Evolutionary conservation across 257 asterid species (phyloP), one percentile per base, ranked within the genome.

Genomic region (Gentiana straminea): DNA sequence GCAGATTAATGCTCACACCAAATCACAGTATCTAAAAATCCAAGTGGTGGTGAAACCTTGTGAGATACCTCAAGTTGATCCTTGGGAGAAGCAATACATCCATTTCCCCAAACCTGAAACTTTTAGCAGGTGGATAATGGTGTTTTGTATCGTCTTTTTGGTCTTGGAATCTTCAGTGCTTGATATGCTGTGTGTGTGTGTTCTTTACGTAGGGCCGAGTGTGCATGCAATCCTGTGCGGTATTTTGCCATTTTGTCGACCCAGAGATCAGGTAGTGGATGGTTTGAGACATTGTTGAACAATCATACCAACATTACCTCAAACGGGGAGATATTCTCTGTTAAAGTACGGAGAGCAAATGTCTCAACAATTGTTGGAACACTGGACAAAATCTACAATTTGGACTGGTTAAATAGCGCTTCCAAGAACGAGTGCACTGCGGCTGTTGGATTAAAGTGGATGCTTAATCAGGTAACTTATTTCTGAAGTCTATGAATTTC

Each of bases 21-120:
- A 69, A 4, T 79, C 46, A 32, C 72, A 51, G 50, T 35, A 78
- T 8, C 64, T 71, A 55, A 79, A 66, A 15, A 55, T 78, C 55
- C 75, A 76, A 57, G 79, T 86, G 13, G 60, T 70, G 49, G 60
- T 70, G 49, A 83, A 68, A 62, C 84, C 85, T 8, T 89, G 97
- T 56, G 83, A 76, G 56, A 47, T 8, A 8, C 60, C 72, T 35
- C 34, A 66, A 12, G 48, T 89, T 6, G 82, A 81, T 37, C 82
- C 88, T 54, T 76, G 75, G 1, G 97, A 86, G 64, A 80, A 73
- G 64, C 75, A 67, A 56, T 81, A 71, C 47, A 32, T 81, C 3
- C 97, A 89, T 73, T 83, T 78, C 62, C 97, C 97, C 33, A 81
- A 73, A 54, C 97, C 97, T 1, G 70, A 77, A 70, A 78, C 94